Conservation (phyloP, 805 yeast species). For the Barnettozyma californica region DNA sequence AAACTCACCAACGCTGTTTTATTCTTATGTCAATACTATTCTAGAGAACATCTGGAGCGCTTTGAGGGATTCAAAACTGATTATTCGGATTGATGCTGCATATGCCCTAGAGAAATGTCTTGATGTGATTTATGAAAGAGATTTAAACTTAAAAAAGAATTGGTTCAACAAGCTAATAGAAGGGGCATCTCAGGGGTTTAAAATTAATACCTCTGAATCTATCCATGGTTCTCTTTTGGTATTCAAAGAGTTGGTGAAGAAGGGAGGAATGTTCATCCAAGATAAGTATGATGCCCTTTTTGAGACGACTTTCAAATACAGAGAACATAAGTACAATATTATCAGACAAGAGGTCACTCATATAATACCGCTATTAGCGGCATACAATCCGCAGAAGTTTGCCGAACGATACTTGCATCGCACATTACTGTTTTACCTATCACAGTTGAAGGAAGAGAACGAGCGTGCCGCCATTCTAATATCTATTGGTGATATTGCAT, state of each 20-base stretch:
- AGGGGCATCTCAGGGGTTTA: conserved; percentile 60
- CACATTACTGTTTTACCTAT: conserved; percentile 68
- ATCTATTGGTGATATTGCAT: conserved; percentile 81
- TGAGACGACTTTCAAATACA: conserved; percentile 66
- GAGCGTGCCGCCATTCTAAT: conserved; percentile 74
- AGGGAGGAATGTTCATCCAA: conserved; percentile 67
- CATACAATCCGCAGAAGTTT: conserved; percentile 68
- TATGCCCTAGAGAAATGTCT: conserved; percentile 72
- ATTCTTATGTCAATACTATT: conserved; percentile 71
- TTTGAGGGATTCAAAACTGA: conserved; percentile 68
- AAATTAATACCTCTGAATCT: conserved; percentile 50
- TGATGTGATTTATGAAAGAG: conserved; percentile 74
- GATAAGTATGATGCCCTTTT: conserved; percentile 72
- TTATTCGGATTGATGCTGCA: conserved; percentile 81
- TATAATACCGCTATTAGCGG: conserved; percentile 77
- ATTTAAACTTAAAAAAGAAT: conserved; percentile 56
- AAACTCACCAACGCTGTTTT: conserved; percentile 80
- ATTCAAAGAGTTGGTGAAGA: conserved; percentile 67
- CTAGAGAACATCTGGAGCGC: conserved; percentile 86
- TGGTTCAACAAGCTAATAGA: conserved; percentile 73
- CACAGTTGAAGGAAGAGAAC: conserved; percentile 68
- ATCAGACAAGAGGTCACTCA: conserved; percentile 82
- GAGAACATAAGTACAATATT: conserved; percentile 69
- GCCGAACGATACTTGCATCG: conserved; percentile 77
- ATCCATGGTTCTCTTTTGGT: conserved; percentile 87